These are phyloP conservation scores for Zygoascus bituminiphila DNA, from an alignment of 805 yeast genomes.

Conservation along the genomic window DNA sequence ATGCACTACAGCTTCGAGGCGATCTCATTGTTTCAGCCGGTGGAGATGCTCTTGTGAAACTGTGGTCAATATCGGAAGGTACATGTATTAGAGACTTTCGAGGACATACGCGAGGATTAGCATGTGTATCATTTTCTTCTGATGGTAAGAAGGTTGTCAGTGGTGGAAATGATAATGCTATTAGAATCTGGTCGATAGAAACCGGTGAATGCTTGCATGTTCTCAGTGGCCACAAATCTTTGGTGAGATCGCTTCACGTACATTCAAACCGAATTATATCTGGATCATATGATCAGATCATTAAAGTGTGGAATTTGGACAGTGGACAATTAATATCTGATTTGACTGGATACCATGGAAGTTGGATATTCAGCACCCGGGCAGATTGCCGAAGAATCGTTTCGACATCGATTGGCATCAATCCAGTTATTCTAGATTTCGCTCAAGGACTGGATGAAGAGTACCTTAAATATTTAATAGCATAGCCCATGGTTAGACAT, in stretches of 20 bases:
- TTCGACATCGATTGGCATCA: constrained; percentile 28
- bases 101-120: constrained; percentile 80
- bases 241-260: constrained; percentile 49
- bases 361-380: constrained; percentile 29
- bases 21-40: constrained; percentile 29
- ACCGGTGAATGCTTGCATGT: constrained; percentile 63
- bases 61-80: constrained; percentile 75
- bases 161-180: constrained; percentile 80
- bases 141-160: constrained; percentile 63
- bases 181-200: constrained; percentile 78
- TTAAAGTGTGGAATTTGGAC: constrained; percentile 30
- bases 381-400: constrained; percentile 25
- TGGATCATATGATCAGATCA: constrained; percentile 31
- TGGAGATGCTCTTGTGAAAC: constrained; percentile 72
- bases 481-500: constrained; percentile 2
- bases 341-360: constrained; percentile 26
- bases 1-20: constrained; percentile 24
- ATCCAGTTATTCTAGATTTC: constrained; percentile 29
- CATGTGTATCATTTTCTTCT: constrained; percentile 72
- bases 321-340: constrained; percentile 21
- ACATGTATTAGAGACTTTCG: constrained; percentile 54
- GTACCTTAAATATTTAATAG: constrained; percentile 14
- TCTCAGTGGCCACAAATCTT: constrained; percentile 75
- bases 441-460: constrained; percentile 22
- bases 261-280: constrained; percentile 24